These are phyloP conservation scores for Pontederia crassipes DNA, from an alignment of 176 grass and related monocot species.

Conservation along the genomic window DNA sequence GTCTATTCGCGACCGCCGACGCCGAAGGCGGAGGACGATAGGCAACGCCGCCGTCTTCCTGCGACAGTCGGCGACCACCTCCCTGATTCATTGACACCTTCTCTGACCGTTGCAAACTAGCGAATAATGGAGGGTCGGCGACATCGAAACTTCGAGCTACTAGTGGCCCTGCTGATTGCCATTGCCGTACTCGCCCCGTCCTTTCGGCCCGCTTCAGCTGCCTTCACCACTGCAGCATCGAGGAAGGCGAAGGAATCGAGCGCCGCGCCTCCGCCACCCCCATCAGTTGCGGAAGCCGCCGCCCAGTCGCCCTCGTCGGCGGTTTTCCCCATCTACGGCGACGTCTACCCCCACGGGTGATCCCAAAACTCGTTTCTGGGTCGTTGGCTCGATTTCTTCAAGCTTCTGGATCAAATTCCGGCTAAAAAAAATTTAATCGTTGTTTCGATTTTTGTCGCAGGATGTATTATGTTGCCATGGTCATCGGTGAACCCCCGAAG, in stretches of 20 bases:
- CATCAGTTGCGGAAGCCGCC: background rate
- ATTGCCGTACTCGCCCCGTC: background rate
- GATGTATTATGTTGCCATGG: conserved; percentile 52
- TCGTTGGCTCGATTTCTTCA: background rate
- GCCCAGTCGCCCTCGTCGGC: conserved; percentile 23
- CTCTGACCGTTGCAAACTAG: background rate
- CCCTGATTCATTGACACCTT: background rate
- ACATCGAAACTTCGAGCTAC: background rate
- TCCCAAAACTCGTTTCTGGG: background rate
- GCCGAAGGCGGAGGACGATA: too few relatives aligned
- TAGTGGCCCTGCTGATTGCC: conserved; percentile 3
- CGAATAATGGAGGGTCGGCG: background rate
- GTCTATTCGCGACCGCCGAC: conserved; percentile 5
- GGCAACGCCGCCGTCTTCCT: too few relatives aligned
- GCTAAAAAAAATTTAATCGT: background rate
- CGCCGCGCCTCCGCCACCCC: background rate
- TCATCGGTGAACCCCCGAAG: conserved; percentile 72
- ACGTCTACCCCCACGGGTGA: conserved; percentile 69
- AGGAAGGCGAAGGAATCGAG: background rate
- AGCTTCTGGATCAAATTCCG: background rate
- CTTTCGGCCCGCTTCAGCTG: background rate
- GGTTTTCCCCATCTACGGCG: conserved; percentile 56
- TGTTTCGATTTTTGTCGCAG: conserved; percentile 21
- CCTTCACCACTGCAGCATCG: background rate
- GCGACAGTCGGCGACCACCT: too few relatives aligned